phyloP scores from a whole-genome alignment of 2,329 filamentous ascomycete species.

The Trichoderma atrobrunneum region DNA sequence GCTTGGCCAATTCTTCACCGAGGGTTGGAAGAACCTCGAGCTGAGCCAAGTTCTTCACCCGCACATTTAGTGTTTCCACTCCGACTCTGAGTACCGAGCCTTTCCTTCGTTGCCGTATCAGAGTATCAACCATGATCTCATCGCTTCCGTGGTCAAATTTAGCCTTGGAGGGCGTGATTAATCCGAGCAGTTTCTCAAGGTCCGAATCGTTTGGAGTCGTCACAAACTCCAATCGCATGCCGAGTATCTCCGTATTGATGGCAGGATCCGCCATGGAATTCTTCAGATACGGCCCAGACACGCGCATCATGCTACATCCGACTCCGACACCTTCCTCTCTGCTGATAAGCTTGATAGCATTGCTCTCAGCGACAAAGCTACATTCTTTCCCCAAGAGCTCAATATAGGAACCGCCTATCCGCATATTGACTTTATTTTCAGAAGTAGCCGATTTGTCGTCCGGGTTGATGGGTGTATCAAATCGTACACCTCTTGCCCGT shows the following conservation, averaged over 20 bases:
- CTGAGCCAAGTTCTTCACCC: constrained; percentile 61
- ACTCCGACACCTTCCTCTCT: constrained; percentile 70
- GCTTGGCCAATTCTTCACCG: constrained; percentile 72
- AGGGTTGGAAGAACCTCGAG: constrained; percentile 68
- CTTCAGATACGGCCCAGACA: constrained; percentile 67
- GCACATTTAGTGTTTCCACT: constrained; percentile 61
- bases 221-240: constrained; percentile 70
- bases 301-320: constrained; percentile 70
- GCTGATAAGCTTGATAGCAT: constrained; percentile 76
- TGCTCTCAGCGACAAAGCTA: constrained; percentile 70
- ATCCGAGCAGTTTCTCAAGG: constrained; percentile 73
- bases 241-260: constrained; percentile 59
- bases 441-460: constrained; percentile 46
- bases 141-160: constrained; percentile 83
- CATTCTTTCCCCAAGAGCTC: constrained; percentile 77
- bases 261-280: constrained; percentile 55
- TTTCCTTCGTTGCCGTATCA: constrained; percentile 81
- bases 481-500: constrained; percentile 57
- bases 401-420: constrained; percentile 73
- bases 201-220: constrained; percentile 73
- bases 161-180: constrained; percentile 89
- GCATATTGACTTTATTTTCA: constrained; percentile 68
- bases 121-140: constrained; percentile 90
- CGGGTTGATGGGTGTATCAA: constrained; percentile 51
- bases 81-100: constrained; percentile 75